phyloP scores from a whole-genome alignment of 805 yeast genomes.

The Metschnikowia baotianmanensis region DNA sequence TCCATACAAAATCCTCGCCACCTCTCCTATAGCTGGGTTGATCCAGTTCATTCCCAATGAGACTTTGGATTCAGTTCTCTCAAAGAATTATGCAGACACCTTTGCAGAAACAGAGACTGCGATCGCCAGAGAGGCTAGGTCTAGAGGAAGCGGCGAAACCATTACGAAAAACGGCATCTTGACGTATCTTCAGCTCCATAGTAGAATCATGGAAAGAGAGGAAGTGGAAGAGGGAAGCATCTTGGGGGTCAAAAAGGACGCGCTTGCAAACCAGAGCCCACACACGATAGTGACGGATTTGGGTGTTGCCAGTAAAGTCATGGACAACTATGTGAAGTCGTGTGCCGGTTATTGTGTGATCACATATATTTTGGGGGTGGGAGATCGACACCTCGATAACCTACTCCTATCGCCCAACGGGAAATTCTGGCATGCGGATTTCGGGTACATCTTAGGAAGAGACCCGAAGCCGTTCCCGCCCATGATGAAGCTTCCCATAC shows the following conservation, averaged over 20 bases:
- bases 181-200: constrained; percentile 63
- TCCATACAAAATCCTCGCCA: constrained; percentile 88
- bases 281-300: constrained; percentile 37
- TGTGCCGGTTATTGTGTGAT: constrained; percentile 98
- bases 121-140: constrained; percentile 1
- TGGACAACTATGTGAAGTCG: constrained; percentile 93
- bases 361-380: constrained; percentile 91
- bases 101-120: not conserved
- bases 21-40: constrained; percentile 88
- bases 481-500: constrained; percentile 94
- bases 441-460: constrained; percentile 92
- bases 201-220: constrained; percentile 26
- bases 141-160: constrained; percentile 8
- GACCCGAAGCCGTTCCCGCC: constrained; percentile 99
- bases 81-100: constrained; percentile 25
- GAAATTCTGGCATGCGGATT: constrained; percentile 97
- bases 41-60: constrained; percentile 94
- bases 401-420: constrained; percentile 71
- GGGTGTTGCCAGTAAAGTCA: constrained; percentile 59
- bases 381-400: constrained; percentile 95
- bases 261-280: constrained; percentile 36
- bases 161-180: constrained; percentile 59
- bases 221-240: constrained; percentile 26
- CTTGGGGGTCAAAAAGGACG: constrained; percentile 11
- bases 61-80: constrained; percentile 75